Conservation (phyloP, 257 asterid species). For the Craterostigma plantagineum region DNA sequence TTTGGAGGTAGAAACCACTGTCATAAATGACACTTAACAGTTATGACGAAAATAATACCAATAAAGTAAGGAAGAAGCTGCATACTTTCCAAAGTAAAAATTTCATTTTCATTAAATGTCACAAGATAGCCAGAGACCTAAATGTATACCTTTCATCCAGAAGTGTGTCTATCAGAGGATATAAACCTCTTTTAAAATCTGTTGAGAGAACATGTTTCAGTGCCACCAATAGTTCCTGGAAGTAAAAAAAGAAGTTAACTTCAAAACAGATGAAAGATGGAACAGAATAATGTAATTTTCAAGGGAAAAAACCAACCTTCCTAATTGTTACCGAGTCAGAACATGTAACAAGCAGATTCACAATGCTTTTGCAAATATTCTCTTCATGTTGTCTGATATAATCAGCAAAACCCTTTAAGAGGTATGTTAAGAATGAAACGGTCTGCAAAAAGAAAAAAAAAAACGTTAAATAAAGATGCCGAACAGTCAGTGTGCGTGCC, state of each 20-base stretch:
- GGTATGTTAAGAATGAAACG: conserved; percentile 89
- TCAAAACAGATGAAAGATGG: no score
- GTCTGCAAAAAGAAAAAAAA: conserved; percentile 38
- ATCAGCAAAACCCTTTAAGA: conserved; percentile 85
- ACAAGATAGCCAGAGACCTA: background rate
- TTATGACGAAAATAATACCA: no score
- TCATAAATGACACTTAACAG: no score
- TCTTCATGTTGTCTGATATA: conserved; percentile 95
- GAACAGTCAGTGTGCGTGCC: conserved; percentile 2
- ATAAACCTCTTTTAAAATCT: conserved; percentile 93
- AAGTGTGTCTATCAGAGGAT: conserved; percentile 87
- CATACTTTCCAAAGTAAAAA: no score
- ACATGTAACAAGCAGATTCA: conserved; percentile 94
- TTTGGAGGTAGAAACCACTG: no score
- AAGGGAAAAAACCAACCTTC: conserved; percentile 34
- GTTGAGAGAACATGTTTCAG: conserved; percentile 97
- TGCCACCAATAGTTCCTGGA: conserved; percentile 95
- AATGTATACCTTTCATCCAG: conserved; percentile 84
- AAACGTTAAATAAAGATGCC: conserved; percentile 3
- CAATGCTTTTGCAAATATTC: conserved; percentile 94
- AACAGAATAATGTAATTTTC: background rate
- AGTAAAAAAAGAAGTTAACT: conserved; percentile 1
- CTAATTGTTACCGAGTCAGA: conserved; percentile 95
- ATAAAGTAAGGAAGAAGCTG: no score
- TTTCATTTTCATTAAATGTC: no score